phyloP scores from a whole-genome alignment of 2,329 filamentous ascomycete species.

The Geoglossum cookeanum region DNA sequence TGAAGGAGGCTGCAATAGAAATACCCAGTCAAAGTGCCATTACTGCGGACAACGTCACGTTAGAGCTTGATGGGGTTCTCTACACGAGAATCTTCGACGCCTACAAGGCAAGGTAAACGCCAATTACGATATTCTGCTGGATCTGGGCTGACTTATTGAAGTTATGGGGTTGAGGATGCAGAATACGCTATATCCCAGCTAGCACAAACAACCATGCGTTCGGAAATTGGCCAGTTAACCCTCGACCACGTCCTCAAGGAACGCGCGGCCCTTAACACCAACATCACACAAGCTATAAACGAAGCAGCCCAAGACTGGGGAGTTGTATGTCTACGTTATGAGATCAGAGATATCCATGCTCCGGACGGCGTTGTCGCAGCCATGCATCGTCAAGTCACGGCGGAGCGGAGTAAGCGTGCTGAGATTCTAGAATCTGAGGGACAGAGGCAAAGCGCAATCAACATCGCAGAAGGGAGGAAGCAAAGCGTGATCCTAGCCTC shows the following conservation, averaged over 20 bases:
- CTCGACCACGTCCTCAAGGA: conserved; percentile 97
- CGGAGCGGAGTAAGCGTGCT: conserved; percentile 89
- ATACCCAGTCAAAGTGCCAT: conserved; percentile 96
- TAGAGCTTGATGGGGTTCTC: conserved; percentile 87
- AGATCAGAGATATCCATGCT: conserved; percentile 95
- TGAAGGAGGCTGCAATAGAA: conserved; percentile 92
- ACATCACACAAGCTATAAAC: conserved; percentile 98
- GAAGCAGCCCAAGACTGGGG: conserved; percentile 95
- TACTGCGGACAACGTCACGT: conserved; percentile 92
- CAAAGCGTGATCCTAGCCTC: conserved; percentile 93
- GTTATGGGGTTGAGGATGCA: conserved; percentile 94
- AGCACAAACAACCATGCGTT: conserved; percentile 96
- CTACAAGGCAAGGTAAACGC: conserved; percentile 73
- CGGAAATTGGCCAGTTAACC: conserved; percentile 88
- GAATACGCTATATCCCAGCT: conserved; percentile 98
- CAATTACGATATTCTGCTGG: background rate
- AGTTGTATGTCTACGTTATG: conserved; percentile 86
- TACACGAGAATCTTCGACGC: conserved; percentile 95
- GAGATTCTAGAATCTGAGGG: conserved; percentile 96
- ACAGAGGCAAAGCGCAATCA: conserved; percentile 93
- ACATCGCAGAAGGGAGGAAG: conserved; percentile 94
- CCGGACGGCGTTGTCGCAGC: conserved; percentile 84
- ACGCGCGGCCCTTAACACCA: conserved; percentile 84
- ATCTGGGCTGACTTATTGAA: conserved; percentile 19
- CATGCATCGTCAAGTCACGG: conserved; percentile 96